Base-by-base conservation (phyloP, 176 grass and related monocot species). In the Musa schizocarpa region DNA sequence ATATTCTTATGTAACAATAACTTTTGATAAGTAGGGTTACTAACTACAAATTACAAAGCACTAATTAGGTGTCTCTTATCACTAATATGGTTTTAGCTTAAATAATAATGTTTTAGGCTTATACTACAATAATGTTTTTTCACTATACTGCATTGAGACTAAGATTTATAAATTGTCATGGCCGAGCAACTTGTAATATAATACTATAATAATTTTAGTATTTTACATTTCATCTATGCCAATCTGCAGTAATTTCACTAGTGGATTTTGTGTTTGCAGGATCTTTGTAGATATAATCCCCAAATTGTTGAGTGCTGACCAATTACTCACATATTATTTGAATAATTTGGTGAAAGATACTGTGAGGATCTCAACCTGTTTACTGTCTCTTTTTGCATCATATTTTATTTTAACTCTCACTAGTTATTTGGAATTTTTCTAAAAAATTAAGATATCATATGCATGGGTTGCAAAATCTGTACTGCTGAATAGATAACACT, bases 221-320 rank as follows among this genome's bases (percentile, higher is more conserved):
- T 43, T 6, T 43, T 0, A 43, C 34, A 43, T 43, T 43, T 43
- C 34, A 43, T 43, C 34, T 43, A 43, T 43, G 34, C 57, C 57
- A 62, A 17, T 25, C 25, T 74, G 23, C 48, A 26, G 12, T 16
- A 26, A 54, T 26, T 26, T 27, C 20, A 55, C 58, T 54, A 19
- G 27, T 13, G 7, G 17, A 54, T 17, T 74, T 57, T 80, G 25
- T 64, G 66, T 58, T 72, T 86, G 77, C 68, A 93, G 90, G 82
- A 75, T 93, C 58, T 97, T 97, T 81, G 88, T 93, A 71, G 90
- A 97, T 76, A 68, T 90, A 61, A 82, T 97, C 63, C 90, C 93
- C 9, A 92, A 90, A 87, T 75, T 97, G 87, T 77, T 97, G 79
- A 82, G 52, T 83, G 86, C 68, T 65, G 86, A 88, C 82, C 65